Conservation (phyloP, 805 yeast species). For the Pichia thaimueangensis region DNA sequence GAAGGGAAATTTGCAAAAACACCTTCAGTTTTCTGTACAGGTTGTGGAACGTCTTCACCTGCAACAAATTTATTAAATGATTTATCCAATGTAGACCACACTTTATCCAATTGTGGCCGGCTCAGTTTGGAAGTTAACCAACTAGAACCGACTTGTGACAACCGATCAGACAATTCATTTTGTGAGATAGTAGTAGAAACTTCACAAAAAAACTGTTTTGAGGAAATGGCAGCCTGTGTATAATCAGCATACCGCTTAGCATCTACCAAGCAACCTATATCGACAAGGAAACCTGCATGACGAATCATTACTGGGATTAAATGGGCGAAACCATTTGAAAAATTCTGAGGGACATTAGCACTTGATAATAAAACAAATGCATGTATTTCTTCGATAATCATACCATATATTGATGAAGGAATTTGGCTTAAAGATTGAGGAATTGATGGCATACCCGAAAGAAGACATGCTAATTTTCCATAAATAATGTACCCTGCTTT, state of each 20-base stretch:
- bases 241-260: slow-evolving; percentile 61
- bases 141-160: slow-evolving; percentile 44
- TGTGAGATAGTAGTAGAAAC: slow-evolving; percentile 30
- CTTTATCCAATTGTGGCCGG: slow-evolving; percentile 45
- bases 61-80: slow-evolving; percentile 73
- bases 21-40: slow-evolving; percentile 39
- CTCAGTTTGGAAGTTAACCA: slow-evolving; percentile 63
- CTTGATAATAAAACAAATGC: slow-evolving; percentile 44
- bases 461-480: slow-evolving; percentile 34
- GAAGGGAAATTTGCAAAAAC: slow-evolving; percentile 64
- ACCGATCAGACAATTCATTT: slow-evolving; percentile 37
- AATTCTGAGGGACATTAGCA: slow-evolving; percentile 30
- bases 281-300: slow-evolving; percentile 67
- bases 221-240: slow-evolving; percentile 35
- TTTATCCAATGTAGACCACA: slow-evolving; percentile 86
- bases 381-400: slow-evolving; percentile 61
- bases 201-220: slow-evolving; percentile 31
- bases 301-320: slow-evolving; percentile 53
- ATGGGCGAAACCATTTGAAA: slow-evolving; percentile 37
- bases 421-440: slow-evolving; percentile 15
- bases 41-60: slow-evolving; percentile 61
- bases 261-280: slow-evolving; percentile 49
- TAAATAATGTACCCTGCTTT: slow-evolving; percentile 33
- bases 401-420: slow-evolving; percentile 34
- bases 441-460: slow-evolving; percentile 28